phyloP scores from a whole-genome alignment of 2,329 filamentous ascomycete species.

The Epichloe glyceriae region DNA sequence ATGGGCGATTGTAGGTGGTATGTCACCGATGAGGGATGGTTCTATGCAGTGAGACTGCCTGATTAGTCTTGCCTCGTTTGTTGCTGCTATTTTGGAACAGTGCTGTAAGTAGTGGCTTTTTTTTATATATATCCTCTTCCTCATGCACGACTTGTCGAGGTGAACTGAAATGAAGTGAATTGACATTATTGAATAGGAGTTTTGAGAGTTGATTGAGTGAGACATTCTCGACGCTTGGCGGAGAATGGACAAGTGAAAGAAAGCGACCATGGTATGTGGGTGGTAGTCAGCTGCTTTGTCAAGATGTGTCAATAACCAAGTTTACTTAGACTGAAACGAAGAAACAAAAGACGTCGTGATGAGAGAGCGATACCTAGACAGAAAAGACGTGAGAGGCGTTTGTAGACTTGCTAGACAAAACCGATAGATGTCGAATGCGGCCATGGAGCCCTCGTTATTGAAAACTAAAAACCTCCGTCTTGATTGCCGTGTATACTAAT shows the following conservation, averaged over 20 bases:
- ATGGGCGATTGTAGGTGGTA: constrained; percentile 47
- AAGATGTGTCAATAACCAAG: no score
- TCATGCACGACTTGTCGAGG: neutral
- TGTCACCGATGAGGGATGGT: constrained; percentile 41
- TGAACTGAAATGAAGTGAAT: no score
- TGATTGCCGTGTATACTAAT: no score
- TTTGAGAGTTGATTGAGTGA: no score
- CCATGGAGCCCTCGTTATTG: no score
- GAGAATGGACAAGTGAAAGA: neutral
- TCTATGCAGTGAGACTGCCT: constrained; percentile 46
- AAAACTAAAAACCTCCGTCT: no score
- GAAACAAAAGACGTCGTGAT: no score
- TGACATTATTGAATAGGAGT: no score
- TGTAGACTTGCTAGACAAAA: neutral
- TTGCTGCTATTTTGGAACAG: neutral
- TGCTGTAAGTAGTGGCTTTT: no score
- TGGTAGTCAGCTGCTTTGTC: neutral
- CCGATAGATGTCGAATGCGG: neutral
- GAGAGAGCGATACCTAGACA: neutral
- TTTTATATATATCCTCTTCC: neutral
- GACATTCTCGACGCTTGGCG: no score
- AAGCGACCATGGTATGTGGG: neutral
- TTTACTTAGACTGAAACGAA: no score
- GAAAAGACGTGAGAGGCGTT: neutral
- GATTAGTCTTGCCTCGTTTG: constrained; percentile 11